Base-by-base conservation (phyloP, 2,329 filamentous ascomycete species). In the Fusarium sp. region DNA sequence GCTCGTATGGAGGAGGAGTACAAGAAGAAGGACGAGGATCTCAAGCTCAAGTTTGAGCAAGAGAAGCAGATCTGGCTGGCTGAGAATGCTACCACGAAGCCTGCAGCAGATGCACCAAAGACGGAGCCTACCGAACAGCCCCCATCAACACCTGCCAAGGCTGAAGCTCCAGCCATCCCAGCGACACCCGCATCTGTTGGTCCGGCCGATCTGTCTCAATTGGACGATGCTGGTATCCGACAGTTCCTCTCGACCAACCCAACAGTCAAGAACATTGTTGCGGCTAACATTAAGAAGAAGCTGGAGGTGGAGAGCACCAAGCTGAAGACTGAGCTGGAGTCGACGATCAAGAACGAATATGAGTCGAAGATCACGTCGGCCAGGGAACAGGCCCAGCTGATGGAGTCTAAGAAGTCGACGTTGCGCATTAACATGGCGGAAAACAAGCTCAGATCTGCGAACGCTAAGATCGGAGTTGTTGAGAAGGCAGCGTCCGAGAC, bases 401-500 rank as follows among this genome's bases (percentile, higher is more conserved):
- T 97, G 84, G 91, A 92, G 52, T 90, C 91, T 38, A 95, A 95
- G 85, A 94, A 94, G 81, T 90, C 89, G 63, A 90, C 90, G 2
- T 85, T 94, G 58, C 93, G 93, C 74, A 87, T 96, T 73, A 96
- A 95, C 80, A 93, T 97, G 91, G 86, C 91, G 7, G 92, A 96
- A 75, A 94, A 92, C 76, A 91, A 92, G 80, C 84, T 88, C 56
- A 90, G 88, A 71, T 84, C 85, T 10, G 90, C 91, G 0, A 87
- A 88, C 60, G 93, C 92, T 6, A 97, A 97, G 84, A 84, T 97
- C 35, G 89, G 90, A 2, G 90, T 97, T 1, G 93, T 98, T 5
- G 90, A 95, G 79, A 93, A 91, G 56, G 95, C 96, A 14, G 95
- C 93, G 0, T 88, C 88, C n/a, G 93, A 97, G 57, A 98, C 95